These are phyloP conservation scores for Diplodia corticola DNA, from an alignment of 2,329 filamentous ascomycete genomes.

Conservation along the genomic window DNA sequence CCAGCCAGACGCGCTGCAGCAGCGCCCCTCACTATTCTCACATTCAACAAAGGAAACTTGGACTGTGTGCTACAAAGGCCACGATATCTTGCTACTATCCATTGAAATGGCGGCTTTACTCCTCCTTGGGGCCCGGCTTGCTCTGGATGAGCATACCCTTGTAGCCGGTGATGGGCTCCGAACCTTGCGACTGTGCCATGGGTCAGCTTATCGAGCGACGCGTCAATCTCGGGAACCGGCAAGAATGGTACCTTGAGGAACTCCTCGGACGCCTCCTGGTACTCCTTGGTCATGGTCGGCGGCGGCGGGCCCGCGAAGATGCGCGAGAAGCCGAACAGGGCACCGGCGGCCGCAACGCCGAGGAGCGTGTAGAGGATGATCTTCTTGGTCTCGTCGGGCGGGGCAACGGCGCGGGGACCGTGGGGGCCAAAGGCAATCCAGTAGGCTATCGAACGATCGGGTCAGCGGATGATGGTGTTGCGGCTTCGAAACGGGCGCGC, in stretches of 20 bases:
- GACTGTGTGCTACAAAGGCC: slow-evolving; percentile 7
- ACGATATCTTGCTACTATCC: not conserved
- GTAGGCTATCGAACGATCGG: slow-evolving; percentile 68
- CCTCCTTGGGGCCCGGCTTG: slow-evolving; percentile 30
- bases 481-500: not conserved
- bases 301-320: slow-evolving; percentile 69
- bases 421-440: slow-evolving; percentile 98
- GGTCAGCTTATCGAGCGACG: slow-evolving; percentile 20
- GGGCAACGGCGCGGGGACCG: slow-evolving; percentile 79
- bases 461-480: slow-evolving; percentile 13
- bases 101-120: not conserved
- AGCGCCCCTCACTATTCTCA: slow-evolving; percentile 3
- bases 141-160: slow-evolving; percentile 44
- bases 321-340: slow-evolving; percentile 72
- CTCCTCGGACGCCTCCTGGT: slow-evolving; percentile 93
- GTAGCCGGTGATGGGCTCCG: slow-evolving; percentile 42
- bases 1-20: slow-evolving; percentile 33
- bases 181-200: slow-evolving; percentile 36
- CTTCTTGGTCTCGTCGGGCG: slow-evolving; percentile 81
- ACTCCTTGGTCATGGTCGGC: slow-evolving; percentile 92
- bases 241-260: slow-evolving; percentile 75
- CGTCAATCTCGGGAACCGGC: not conserved
- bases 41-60: slow-evolving; percentile 19
- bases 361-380: slow-evolving; percentile 71
- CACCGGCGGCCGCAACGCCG: slow-evolving; percentile 66